phyloP scores from a whole-genome alignment of 2,329 filamentous ascomycete species.

The Coniochaeta sp. region DNA sequence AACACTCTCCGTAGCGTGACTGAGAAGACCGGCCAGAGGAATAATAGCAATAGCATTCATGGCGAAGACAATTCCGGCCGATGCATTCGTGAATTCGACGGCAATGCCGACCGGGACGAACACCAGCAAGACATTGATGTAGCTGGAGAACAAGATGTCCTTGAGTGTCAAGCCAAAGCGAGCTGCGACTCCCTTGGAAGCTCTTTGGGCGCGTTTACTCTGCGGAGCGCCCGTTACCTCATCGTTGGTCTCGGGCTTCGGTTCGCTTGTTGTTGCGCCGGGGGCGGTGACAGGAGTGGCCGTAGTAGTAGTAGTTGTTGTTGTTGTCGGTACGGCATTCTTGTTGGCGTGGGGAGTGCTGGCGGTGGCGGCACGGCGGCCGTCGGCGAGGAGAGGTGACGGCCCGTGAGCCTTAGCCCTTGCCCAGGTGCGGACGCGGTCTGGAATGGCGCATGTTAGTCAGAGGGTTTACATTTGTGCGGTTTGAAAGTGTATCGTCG shows the following conservation, averaged over 20 bases:
- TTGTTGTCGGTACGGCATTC: constrained; percentile 10
- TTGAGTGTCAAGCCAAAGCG: constrained; percentile 43
- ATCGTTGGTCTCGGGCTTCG: constrained; percentile 19
- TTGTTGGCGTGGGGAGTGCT: not conserved
- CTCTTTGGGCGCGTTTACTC: constrained; percentile 15
- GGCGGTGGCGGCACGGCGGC: constrained; percentile 7
- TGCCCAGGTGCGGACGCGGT: constrained; percentile 51
- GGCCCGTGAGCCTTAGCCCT: constrained; percentile 47
- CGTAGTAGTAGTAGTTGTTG: constrained; percentile 8
- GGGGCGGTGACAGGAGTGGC: not conserved
- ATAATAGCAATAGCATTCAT: constrained; percentile 72
- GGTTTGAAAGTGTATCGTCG: too few species aligned
- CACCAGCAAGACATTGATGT: constrained; percentile 69
- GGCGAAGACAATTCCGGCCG: constrained; percentile 59
- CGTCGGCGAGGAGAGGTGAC: constrained; percentile 33
- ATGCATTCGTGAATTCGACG: constrained; percentile 45
- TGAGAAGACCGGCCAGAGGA: constrained; percentile 64
- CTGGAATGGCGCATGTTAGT: constrained; percentile 20
- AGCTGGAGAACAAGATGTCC: constrained; percentile 63
- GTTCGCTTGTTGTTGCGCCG: constrained; percentile 3
- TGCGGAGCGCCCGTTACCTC: constrained; percentile 12
- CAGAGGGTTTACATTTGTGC: not conserved
- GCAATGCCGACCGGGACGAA: constrained; percentile 75
- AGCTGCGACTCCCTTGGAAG: constrained; percentile 15
- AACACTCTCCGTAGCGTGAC: constrained; percentile 69